These are phyloP conservation scores for Fraxinus greggii DNA, from an alignment of 305 asterid species.

Conservation along the genomic window DNA sequence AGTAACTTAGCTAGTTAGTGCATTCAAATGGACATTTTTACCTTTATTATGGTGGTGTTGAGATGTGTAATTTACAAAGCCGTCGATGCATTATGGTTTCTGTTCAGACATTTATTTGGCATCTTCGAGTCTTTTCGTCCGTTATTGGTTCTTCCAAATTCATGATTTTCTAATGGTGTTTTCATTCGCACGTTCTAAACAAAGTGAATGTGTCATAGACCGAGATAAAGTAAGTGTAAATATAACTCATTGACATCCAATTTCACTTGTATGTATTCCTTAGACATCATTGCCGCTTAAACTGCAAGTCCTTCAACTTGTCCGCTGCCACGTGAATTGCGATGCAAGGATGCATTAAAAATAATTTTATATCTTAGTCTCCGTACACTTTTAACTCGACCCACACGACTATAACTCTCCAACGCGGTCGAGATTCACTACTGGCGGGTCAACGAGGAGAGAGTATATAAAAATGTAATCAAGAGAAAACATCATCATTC, in stretches of 20 bases:
- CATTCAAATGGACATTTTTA: slow-evolving; percentile 12
- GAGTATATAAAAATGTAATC: neutral
- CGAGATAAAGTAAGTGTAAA: neutral
- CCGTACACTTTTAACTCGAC: neutral
- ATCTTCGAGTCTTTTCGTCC: neutral
- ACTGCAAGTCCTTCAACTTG: neutral
- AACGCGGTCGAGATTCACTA: neutral
- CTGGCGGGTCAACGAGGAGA: neutral
- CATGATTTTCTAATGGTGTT: neutral
- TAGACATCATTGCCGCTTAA: neutral
- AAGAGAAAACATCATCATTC: neutral
- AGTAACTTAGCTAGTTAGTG: slow-evolving; percentile 28
- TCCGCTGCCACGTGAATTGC: neutral
- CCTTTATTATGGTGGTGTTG: slow-evolving; percentile 15
- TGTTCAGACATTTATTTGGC: slow-evolving; percentile 16
- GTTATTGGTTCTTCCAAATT: neutral
- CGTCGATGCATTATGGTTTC: neutral
- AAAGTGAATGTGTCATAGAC: neutral
- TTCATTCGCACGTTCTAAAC: neutral
- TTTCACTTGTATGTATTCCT: neutral
- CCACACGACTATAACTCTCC: neutral
- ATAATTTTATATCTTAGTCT: neutral
- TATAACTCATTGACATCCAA: neutral
- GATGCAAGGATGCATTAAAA: neutral
- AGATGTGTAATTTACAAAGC: slow-evolving; percentile 28